Evolutionary conservation across 768 basidiomycete species (phyloP), one percentile per base, ranked within the genome.

Genomic region (Asterophora lycoperdoides): DNA sequence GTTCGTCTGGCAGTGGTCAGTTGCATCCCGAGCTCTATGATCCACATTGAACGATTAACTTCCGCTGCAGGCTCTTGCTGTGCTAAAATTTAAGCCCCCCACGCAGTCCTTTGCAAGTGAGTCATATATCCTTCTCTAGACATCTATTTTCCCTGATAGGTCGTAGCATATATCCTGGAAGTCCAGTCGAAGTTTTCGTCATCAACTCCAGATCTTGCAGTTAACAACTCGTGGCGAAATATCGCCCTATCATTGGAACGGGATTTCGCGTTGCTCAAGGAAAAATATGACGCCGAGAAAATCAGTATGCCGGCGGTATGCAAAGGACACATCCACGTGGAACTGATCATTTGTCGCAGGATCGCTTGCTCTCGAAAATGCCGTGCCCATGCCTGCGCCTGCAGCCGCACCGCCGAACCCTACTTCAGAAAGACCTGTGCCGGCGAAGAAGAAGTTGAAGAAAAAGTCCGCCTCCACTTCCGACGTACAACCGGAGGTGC

Each of bases 151-250:
- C 28, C 34, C 14, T 32, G 11, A 52, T 29, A n/a, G 19, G 13
- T 33, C 14, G 19, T 46, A 79, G 79, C 73, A 40, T 78, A 75
- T 59, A 64, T 74, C 18, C 63, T 74, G 10, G 69, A 76, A 52
- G 60, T 80, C 29, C 65, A 61, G 30, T 54, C 63, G 5, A 59
- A 49, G 26, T 75, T 77, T 55, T 58, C 65, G 15, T 37, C 65
- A 5, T 56, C 61, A 13, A 48, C 60, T 13, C 37, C 51, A 33
- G 49, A 61, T 26, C 52, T 59, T 40, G 54, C 48, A 35, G 26
- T 52, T 15, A 65, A 66, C 10, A 51, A 52, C 11, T 57, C 56
- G 23, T 79, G 77, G 77, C 69, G 68, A 38, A 63, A 56, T 5
- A 68, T 67, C 46, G 77, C 70, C 1, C 59, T 74, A n/a, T 56